Base-by-base conservation (phyloP, 2,329 filamentous ascomycete genomes). In the Dactylellina drechsleri region DNA sequence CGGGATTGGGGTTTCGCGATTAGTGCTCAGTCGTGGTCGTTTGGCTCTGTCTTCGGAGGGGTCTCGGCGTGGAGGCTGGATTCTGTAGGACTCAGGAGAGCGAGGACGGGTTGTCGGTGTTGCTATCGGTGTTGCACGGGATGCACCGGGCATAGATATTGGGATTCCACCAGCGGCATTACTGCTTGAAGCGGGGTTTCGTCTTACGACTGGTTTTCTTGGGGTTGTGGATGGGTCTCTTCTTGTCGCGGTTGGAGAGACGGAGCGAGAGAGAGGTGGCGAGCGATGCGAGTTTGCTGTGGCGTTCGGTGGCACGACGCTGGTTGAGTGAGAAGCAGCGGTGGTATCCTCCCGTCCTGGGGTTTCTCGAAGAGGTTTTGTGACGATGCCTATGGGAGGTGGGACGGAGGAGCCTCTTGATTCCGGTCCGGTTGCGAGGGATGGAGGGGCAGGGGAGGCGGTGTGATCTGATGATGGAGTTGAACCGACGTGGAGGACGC, bases 381-480 rank as follows among this genome's bases (percentile, higher is more conserved):
- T 74, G 28, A 62, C 62, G 47, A 74, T 74, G n/a, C 57, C 53
- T 20, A 67, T 59, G 1, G 70, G 67, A 1, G 57, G 62, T 62
- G 62, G 58, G 6, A 43, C 41, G 12, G 70, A 66, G 4, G 70
- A 74, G 10, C 56, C 16, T 23, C 62, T 62, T 16, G 50, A 61
- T 43, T 74, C 70, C n/a, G 56, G 31, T 52, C 47, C n/a, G 10
- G 68, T 53, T 40, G 54, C 43, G 54, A 54, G 12, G 36, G 57
- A 36, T 3, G 62, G 64, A 45, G 70, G 71, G 41, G 64, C 71
- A 6, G 71, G 71, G 16, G 71, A 75, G 45, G 71, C 71, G 43
- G 71, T 75, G 28, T 75, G 71, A 57, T 75, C 71, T n/a, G 71
- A 68, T 5, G 71, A 75, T 12, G 71, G 64, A 23, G 71, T 64